A percentile compares a stretch with the other conserved stretches of the same genome.
Evolutionary conservation across 2,329 filamentous ascomycete genomes (phyloP).

Genomic region (Juglanconis sp.): DNA sequence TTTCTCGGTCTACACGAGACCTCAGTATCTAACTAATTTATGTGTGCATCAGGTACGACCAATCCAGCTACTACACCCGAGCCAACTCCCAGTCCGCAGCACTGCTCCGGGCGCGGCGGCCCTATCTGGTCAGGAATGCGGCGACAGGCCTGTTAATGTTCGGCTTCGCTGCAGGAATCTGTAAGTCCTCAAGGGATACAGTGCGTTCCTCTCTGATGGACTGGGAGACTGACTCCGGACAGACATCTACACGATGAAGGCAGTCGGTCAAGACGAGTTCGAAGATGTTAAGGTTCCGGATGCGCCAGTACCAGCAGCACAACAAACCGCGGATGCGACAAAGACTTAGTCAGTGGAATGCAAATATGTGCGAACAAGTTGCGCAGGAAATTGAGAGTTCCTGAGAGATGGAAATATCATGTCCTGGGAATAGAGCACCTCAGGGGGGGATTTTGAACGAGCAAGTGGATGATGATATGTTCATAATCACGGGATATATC

Average conservation of each 20-base stretch:
- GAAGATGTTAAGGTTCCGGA: slow-evolving; percentile 90
- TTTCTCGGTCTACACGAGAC: neutral
- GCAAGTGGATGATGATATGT: neutral
- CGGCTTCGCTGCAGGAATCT: slow-evolving; percentile 76
- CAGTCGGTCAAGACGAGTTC: slow-evolving; percentile 95
- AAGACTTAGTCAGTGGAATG: slow-evolving; percentile 22
- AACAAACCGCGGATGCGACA: slow-evolving; percentile 23
- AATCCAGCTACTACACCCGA: slow-evolving; percentile 83
- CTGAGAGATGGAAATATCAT: neutral
- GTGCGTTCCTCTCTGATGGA: neutral
- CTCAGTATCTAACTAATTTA: neutral
- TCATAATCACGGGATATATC: neutral
- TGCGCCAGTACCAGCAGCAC: slow-evolving; percentile 42
- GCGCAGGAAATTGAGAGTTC: neutral
- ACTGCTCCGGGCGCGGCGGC: slow-evolving; percentile 84
- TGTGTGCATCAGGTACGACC: slow-evolving; percentile 36
- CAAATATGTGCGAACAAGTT: neutral
- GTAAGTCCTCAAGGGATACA: slow-evolving; percentile 52
- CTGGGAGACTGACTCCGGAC: neutral
- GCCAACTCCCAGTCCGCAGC: slow-evolving; percentile 82
- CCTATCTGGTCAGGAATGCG: slow-evolving; percentile 88
- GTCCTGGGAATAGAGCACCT: neutral
- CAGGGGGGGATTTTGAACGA: no score
- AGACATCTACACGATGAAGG: slow-evolving; percentile 67
- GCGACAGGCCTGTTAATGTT: slow-evolving; percentile 74